A percentile compares a stretch with the other conserved stretches of the same genome.
Conservation (phyloP, 257 asterid genomes). For the Leonotis leonurus region DNA sequence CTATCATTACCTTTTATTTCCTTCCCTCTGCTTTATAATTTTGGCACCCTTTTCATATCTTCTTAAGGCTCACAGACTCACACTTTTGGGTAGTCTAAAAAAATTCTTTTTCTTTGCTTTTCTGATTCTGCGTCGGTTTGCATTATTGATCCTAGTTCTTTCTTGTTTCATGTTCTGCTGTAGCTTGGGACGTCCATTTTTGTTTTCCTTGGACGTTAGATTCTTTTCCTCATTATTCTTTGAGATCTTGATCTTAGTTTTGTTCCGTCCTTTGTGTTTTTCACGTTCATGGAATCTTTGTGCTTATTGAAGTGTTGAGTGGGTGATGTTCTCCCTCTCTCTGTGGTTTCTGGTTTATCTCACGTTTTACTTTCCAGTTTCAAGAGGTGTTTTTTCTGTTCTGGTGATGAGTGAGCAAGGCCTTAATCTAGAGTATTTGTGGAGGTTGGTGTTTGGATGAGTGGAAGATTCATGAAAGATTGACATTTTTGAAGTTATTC, state of each 20-base stretch:
- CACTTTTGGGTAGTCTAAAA: conserved; percentile 3
- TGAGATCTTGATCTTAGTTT: conserved; percentile 12
- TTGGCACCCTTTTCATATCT: conserved; percentile 8
- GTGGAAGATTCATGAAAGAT: conserved; percentile 9
- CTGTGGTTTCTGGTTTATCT: neutral
- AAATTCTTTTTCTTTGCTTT: neutral
- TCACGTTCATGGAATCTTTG: neutral
- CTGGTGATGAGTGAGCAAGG: neutral
- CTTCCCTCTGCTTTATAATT: neutral
- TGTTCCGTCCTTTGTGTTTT: neutral
- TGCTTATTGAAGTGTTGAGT: neutral
- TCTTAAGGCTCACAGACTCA: neutral
- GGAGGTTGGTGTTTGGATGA: conserved; percentile 3
- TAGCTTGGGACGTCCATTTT: neutral
- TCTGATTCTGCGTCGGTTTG: neutral
- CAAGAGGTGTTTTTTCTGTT: neutral
- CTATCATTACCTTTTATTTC: too few species aligned
- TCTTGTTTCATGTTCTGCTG: neutral
- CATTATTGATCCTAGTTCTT: neutral
- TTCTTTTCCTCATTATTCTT: neutral
- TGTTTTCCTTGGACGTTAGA: neutral
- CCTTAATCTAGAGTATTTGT: neutral
- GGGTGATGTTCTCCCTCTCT: neutral
- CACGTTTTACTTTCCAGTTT: neutral
- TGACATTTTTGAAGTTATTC: neutral